phyloP scores from a whole-genome alignment of 371 early-diverging fungal genomes.

The Mucor indicus region DNA sequence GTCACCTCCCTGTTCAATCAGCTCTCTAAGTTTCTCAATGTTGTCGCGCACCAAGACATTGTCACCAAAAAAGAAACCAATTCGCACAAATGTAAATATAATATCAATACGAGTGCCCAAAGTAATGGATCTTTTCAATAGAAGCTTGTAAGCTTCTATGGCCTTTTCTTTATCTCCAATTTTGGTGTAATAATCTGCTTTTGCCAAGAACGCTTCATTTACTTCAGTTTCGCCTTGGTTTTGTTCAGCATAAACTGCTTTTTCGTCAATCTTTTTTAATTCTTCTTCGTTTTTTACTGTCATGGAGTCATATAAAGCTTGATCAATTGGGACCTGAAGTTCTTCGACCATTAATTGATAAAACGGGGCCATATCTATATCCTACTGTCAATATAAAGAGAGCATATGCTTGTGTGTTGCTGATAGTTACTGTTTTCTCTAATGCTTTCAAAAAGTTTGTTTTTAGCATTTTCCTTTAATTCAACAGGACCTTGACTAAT shows the following conservation, averaged over 20 bases:
- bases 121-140: slow-evolving; percentile 84
- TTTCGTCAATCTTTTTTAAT: slow-evolving; percentile 76
- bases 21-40: slow-evolving; percentile 79
- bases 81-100: slow-evolving; percentile 85
- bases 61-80: slow-evolving; percentile 94
- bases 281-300: slow-evolving; percentile 70
- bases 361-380: slow-evolving; percentile 84
- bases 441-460: slow-evolving; percentile 59
- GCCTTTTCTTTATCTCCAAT: slow-evolving; percentile 97
- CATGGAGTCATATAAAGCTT: slow-evolving; percentile 51
- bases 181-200: slow-evolving; percentile 87
- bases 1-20: slow-evolving; percentile 98
- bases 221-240: slow-evolving; percentile 95
- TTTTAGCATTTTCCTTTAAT: slow-evolving; percentile 58
- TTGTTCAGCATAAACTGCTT: slow-evolving; percentile 84
- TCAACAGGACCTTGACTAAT: slow-evolving; percentile 64
- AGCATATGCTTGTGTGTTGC: neutral
- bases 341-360: slow-evolving; percentile 67
- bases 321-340: slow-evolving; percentile 57
- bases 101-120: slow-evolving; percentile 93
- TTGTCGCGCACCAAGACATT: slow-evolving; percentile 73
- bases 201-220: slow-evolving; percentile 86
- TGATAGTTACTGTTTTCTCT: slow-evolving; percentile 65
- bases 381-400: no score
- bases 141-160: slow-evolving; percentile 74